Evolutionary conservation across 2,329 filamentous ascomycete genomes (phyloP), one percentile per base, ranked within the genome.

Genomic region (Biscogniauxia marginata): DNA sequence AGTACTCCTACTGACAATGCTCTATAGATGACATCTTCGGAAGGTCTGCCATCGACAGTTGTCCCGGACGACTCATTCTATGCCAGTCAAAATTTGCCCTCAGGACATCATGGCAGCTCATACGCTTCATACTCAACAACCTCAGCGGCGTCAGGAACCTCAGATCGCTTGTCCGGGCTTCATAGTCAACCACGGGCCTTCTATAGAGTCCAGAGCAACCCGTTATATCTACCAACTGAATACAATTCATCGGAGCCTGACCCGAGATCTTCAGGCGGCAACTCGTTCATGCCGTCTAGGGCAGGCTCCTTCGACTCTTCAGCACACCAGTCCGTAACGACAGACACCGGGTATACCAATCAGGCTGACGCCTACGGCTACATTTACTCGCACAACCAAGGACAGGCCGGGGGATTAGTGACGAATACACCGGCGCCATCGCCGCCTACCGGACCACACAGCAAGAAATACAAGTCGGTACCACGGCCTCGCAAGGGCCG

Each of bases 221-320:
- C 62, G 34, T 49, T 63, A 7, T 67, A 67, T 50, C 58, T 52
- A 23, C 48, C 62, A 43, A 55, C 63, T 51, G 61, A 62, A 30
- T 66, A 66, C 49, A 54, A 52, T 46, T 60, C 63, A 49, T 52
- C 62, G 25, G 63, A 65, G n/a, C 55, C 61, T 18, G 61, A 65
- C 39, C 60, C 63, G 19, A 62, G 65, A 43, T 63, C 65, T 3
- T 64, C 67, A 20, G 54, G 59, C 49, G 53, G 59, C 30, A 53
- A 63, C 20, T 61, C 65, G 3, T 67, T 64, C 43, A 58, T 58
- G 21, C 54, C 63, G 1, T 59, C 64, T 9, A 59, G 62, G 21
- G 50, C 59, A 22, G 65, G 63, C 21, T 65, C 63, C 7, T 69
- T 67, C 51, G 61, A 65, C 46, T 64, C 62, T 49, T 56, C 65